phyloP scores from a whole-genome alignment of 2,329 filamentous ascomycete genomes.

The Phoma herbarum region DNA sequence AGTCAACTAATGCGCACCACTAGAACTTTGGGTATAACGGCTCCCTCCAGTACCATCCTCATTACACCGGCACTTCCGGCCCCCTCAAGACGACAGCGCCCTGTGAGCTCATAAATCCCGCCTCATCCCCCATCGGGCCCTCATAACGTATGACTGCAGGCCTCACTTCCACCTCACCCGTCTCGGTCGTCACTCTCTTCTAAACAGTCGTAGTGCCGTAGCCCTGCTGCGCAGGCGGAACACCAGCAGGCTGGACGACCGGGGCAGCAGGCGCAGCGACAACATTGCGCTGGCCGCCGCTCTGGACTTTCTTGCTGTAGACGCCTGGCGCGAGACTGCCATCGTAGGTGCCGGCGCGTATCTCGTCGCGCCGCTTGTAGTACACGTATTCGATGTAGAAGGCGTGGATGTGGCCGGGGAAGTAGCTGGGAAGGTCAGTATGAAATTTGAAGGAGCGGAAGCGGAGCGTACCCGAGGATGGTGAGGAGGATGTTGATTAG shows the following conservation, averaged over 20 bases:
- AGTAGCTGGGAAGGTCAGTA: constrained; percentile 59
- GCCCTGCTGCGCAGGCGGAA: constrained; percentile 15
- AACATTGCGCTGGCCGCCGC: constrained; percentile 59
- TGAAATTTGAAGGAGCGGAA: not conserved
- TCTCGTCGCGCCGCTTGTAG: constrained; percentile 75
- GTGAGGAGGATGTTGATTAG: constrained; percentile 60
- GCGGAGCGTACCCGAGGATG: constrained; percentile 49
- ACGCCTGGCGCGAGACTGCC: constrained; percentile 70
- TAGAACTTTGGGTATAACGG: not conserved
- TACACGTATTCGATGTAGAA: constrained; percentile 87
- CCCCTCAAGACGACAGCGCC: not conserved
- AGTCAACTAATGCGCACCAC: not conserved
- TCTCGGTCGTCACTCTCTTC: not conserved
- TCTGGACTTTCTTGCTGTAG: constrained; percentile 77
- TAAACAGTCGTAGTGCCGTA: constrained; percentile 16
- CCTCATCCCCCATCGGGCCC: not conserved
- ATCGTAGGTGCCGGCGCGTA: constrained; percentile 64
- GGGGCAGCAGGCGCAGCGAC: constrained; percentile 1
- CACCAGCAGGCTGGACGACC: not conserved
- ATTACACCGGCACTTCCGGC: not conserved
- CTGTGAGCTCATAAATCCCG: not conserved
- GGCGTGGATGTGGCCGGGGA: constrained; percentile 80
- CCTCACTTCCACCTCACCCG: not conserved
- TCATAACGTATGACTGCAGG: not conserved
- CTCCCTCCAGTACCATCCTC: not conserved